A percentile compares a stretch with the other conserved stretches of the same genome.
Evolutionary conservation across 441 rosid genomes (phyloP).

Genomic region (Hypseocharis bilobata): DNA sequence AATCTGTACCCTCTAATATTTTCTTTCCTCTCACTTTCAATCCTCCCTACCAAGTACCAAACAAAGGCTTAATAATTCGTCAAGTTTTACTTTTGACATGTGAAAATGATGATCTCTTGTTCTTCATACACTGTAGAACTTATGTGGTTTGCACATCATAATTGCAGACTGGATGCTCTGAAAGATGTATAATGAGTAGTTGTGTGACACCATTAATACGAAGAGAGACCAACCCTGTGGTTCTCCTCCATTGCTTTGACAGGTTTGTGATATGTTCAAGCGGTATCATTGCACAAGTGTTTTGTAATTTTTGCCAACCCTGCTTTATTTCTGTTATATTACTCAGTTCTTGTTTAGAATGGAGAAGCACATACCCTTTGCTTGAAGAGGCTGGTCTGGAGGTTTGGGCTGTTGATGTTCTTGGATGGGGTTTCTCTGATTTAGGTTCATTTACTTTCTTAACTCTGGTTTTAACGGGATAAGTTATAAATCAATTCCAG

Average conservation of each 20-base stretch:
- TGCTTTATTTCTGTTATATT: slow-evolving; percentile 15
- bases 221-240: slow-evolving; percentile 37
- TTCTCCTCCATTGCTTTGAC: slow-evolving; percentile 70
- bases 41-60: neutral
- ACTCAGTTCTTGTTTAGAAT: slow-evolving; percentile 84
- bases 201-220: slow-evolving; percentile 40
- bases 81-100: neutral
- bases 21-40: neutral
- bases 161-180: slow-evolving; percentile 36
- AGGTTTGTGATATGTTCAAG: slow-evolving; percentile 30
- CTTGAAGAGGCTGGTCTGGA: slow-evolving; percentile 83
- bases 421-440: slow-evolving; percentile 97
- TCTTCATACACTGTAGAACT: neutral
- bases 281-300: neutral
- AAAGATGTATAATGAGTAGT: slow-evolving; percentile 47
- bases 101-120: neutral
- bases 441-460: slow-evolving; percentile 42
- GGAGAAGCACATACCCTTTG: slow-evolving; percentile 71
- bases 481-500: neutral
- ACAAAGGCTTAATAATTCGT: neutral
- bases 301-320: slow-evolving; percentile 11
- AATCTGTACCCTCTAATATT: neutral
- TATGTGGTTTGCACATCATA: neutral
- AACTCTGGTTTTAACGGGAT: slow-evolving; percentile 1
- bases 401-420: slow-evolving; percentile 83